Percentiles rank a stretch among this genome's conserved stretches.
phyloP scores from a whole-genome alignment of 2,329 filamentous ascomycete species.

The Pestalotiopsis sp. region DNA sequence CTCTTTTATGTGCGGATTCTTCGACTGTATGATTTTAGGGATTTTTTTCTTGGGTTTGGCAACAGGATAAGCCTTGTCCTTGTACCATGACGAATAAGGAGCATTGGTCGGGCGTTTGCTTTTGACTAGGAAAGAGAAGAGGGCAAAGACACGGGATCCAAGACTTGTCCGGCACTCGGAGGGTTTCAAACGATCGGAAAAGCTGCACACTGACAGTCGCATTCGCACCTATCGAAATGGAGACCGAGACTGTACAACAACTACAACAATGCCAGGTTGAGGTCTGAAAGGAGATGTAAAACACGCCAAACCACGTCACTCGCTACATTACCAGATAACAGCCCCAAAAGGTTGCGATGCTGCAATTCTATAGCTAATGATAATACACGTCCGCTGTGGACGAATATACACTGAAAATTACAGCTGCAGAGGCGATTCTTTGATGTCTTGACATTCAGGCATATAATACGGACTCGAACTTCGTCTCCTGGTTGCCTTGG shows the following conservation, averaged over 20 bases:
- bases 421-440: neutral
- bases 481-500: neutral
- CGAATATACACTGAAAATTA: neutral
- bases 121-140: neutral
- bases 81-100: neutral
- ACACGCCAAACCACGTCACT: constrained; percentile 4
- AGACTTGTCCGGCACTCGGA: neutral
- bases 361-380: constrained; percentile 13
- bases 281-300: neutral
- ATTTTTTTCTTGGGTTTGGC: constrained; percentile 4
- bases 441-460: neutral
- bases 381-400: constrained; percentile 6
- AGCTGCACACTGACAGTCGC: neutral
- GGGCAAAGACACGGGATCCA: neutral
- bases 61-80: constrained; percentile 6
- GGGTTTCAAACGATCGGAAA: neutral
- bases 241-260: neutral
- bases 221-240: neutral
- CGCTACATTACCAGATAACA: constrained; percentile 3
- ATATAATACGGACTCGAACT: neutral
- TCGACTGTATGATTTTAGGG: constrained; percentile 10
- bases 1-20: constrained; percentile 10
- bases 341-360: neutral
- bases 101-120: constrained; percentile 7
- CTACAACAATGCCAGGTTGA: neutral